A percentile compares a stretch with the other conserved stretches of the same genome.
Conservation (phyloP, 495 filamentous ascomycete species). For the Aspergillus leporis region DNA sequence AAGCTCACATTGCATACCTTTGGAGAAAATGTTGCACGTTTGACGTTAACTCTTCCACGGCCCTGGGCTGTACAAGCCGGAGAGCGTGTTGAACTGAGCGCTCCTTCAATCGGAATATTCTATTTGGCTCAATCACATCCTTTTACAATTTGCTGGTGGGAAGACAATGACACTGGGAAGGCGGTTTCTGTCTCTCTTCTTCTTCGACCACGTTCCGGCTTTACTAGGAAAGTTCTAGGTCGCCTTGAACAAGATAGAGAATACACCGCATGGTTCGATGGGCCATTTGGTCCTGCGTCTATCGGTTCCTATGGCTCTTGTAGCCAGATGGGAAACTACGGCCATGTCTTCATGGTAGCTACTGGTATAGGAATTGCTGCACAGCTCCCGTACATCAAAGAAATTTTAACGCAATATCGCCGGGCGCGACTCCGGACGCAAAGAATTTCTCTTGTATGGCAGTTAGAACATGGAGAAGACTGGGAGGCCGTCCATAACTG, state of each 20-base stretch:
- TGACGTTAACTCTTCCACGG: slow-evolving; percentile 24
- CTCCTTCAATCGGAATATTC: slow-evolving; percentile 25
- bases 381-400: slow-evolving; percentile 38
- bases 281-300: slow-evolving; percentile 33
- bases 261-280: slow-evolving; percentile 31
- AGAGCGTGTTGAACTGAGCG: slow-evolving; percentile 27
- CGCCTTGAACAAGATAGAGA: slow-evolving; percentile 14
- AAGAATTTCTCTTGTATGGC: slow-evolving; percentile 31
- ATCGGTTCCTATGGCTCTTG: slow-evolving; percentile 9
- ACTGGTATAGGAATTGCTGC: slow-evolving; percentile 38
- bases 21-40: slow-evolving; percentile 8
- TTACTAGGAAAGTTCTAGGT: slow-evolving; percentile 23
- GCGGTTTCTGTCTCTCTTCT: slow-evolving; percentile 26
- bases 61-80: slow-evolving; percentile 29
- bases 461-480: slow-evolving; percentile 26
- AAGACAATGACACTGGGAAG: slow-evolving; percentile 19
- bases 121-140: slow-evolving; percentile 29
- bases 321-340: slow-evolving; percentile 28
- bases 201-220: slow-evolving; percentile 29
- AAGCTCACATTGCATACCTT: slow-evolving; percentile 5
- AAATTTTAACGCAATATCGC: slow-evolving; percentile 31
- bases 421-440: slow-evolving; percentile 27
- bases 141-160: slow-evolving; percentile 38
- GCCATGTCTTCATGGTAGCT: slow-evolving; percentile 34
- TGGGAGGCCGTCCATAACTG: slow-evolving; percentile 21